Conservation (phyloP, 2,329 filamentous ascomycete genomes). For the Ambrosiella beaveri region DNA sequence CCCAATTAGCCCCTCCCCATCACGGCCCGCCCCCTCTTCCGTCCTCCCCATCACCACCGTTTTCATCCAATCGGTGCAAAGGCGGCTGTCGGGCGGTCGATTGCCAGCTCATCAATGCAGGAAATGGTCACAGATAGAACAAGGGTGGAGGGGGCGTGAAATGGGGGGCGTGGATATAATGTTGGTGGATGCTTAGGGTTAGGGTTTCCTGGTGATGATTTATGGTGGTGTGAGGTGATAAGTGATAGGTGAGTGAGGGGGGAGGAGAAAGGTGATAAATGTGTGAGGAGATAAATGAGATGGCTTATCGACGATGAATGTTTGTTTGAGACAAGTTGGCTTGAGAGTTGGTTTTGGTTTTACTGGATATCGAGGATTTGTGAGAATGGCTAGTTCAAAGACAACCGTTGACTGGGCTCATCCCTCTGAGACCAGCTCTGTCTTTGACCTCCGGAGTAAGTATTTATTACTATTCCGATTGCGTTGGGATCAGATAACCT, state of each 20-base stretch:
- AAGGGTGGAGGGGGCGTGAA: constrained; percentile 16
- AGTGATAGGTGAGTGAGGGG: too few relatives aligned
- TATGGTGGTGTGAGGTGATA: neutral
- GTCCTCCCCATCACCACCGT: neutral
- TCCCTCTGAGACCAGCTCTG: constrained; percentile 18
- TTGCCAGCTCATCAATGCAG: constrained; percentile 30
- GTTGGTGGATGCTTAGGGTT: neutral
- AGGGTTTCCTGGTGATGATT: neutral
- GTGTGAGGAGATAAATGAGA: too few relatives aligned
- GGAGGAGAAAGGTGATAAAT: too few relatives aligned
- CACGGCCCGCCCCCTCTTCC: neutral
- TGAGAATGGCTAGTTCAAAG: neutral
- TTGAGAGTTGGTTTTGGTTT: neutral
- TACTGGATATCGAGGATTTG: neutral
- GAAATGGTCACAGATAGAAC: constrained; percentile 32
- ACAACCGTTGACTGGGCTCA: constrained; percentile 16
- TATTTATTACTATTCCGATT: neutral
- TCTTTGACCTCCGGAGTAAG: constrained; percentile 26
- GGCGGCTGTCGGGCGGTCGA: constrained; percentile 24
- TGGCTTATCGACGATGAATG: too few relatives aligned
- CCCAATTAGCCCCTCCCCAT: neutral
- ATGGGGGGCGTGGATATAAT: constrained; percentile 10
- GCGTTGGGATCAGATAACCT: neutral
- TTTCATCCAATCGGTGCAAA: neutral
- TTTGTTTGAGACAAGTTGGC: neutral